Evolutionary conservation across 768 basidiomycete genomes (phyloP).

Genomic region (Amanita jacksonii): DNA sequence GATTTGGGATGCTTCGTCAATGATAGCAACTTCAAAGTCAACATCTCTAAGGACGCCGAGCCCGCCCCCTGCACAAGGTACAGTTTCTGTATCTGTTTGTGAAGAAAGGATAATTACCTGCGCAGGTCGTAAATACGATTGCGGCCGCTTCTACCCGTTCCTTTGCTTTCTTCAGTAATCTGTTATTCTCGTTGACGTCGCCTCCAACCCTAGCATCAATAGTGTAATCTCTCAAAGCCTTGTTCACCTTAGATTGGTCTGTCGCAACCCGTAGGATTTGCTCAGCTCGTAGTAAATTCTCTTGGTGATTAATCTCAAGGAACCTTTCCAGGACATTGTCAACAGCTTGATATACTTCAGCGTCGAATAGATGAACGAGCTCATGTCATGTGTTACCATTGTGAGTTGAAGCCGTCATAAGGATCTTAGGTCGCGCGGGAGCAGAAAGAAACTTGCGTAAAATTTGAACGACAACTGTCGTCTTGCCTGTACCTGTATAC

Average conservation of each 20-base stretch:
- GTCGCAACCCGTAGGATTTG: constrained; percentile 62
- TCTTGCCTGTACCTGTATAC: constrained; percentile 55
- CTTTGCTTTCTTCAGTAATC: constrained; percentile 48
- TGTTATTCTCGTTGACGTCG: constrained; percentile 50
- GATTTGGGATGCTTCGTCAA: constrained; percentile 66
- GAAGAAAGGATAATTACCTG: constrained; percentile 24
- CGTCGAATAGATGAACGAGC: too few species aligned
- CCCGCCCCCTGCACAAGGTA: constrained; percentile 33
- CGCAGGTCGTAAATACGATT: constrained; percentile 59
- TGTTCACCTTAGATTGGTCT: constrained; percentile 52
- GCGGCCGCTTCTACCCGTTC: constrained; percentile 45
- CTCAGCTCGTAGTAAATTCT: constrained; percentile 38
- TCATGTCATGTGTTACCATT: constrained; percentile 46
- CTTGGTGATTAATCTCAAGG: constrained; percentile 32
- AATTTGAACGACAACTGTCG: constrained; percentile 59
- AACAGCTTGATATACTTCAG: constrained; percentile 49
- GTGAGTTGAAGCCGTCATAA: constrained; percentile 67
- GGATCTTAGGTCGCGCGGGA: constrained; percentile 33
- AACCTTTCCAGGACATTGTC: constrained; percentile 65
- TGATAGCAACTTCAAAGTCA: constrained; percentile 51
- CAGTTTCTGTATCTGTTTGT: background rate
- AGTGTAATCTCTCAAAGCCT: constrained; percentile 46
- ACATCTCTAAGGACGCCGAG: constrained; percentile 46
- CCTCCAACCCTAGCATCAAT: constrained; percentile 58
- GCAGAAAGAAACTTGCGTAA: constrained; percentile 26